These are phyloP conservation scores for Syzygium aqueum DNA, from an alignment of 345 rosid genomes.

Conservation along the genomic window DNA sequence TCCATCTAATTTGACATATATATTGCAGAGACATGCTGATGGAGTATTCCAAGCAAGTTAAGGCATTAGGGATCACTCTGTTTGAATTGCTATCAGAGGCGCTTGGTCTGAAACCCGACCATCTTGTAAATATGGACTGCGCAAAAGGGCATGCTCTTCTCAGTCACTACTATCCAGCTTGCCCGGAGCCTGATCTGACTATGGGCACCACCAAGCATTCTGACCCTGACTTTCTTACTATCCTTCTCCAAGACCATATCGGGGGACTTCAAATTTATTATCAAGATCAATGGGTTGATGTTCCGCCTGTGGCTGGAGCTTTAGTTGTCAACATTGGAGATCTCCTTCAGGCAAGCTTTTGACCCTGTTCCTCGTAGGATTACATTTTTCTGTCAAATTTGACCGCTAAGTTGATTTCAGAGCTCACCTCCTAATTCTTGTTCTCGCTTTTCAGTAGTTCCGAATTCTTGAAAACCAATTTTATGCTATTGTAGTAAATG, in stretches of 20 bases:
- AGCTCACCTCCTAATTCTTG: not conserved
- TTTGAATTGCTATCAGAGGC: conserved; percentile 54
- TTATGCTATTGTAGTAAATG: not conserved
- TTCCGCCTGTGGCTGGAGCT: conserved; percentile 39
- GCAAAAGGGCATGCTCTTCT: conserved; percentile 25
- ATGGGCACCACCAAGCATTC: conserved; percentile 38
- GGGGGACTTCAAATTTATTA: conserved; percentile 53
- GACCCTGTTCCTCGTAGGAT: not conserved
- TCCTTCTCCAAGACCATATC: conserved; percentile 51
- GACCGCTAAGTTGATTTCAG: not conserved
- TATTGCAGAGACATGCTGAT: conserved; percentile 15
- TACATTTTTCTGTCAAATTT: not conserved
- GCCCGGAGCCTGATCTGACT: conserved; percentile 57
- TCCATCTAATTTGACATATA: not conserved
- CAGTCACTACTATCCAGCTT: conserved; percentile 51
- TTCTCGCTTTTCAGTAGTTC: not conserved
- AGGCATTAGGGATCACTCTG: conserved; percentile 22
- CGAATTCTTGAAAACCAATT: not conserved
- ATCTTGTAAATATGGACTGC: conserved; percentile 38
- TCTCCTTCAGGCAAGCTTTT: conserved; percentile 38
- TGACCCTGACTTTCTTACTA: conserved; percentile 38
- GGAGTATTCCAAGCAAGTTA: conserved; percentile 29
- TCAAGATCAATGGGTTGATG: conserved; percentile 41
- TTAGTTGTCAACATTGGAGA: conserved; percentile 52
- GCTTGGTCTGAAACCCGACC: conserved; percentile 27